Base-by-base conservation (phyloP, 1,284 basidiomycete species). In the Neonothopanus nambi region DNA sequence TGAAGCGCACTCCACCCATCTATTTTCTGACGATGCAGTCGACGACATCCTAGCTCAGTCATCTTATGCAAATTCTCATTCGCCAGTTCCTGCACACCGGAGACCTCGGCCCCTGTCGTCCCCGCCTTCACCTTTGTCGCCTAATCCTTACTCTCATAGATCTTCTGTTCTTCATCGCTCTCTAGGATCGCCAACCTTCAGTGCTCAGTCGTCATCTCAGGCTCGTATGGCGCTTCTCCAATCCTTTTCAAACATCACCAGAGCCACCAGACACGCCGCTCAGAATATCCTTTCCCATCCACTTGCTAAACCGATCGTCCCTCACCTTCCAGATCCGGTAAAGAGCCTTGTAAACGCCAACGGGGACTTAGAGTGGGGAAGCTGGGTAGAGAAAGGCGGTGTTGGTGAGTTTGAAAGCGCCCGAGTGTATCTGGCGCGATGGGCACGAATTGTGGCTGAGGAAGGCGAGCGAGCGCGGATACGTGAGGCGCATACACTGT, bases 391-490 rank as follows among this genome's bases (percentile, higher is more conserved):
- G 66, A 87, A 91, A 63, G 90, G 90, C 13, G 92, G 91, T 4
- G 88, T 93, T 8, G 91, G 88, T 12, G 93, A 95, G 68, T 99
- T 96, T 67, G 97, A 99, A 69, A 91, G 90, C 54, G 96, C 97
- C 0, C 78, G 96, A 3, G 93, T 99, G 5, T 99, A 98, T 67
- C 81, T 99, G 7, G 97, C 97, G 1, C 82, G 93, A 26, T 99
- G 97, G 97, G 96, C 97, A 0, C 79, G 95, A 49, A 87, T 94
- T 43, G 96, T 99, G 0, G 96, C 95, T 1, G 95, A 97, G 70
- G 95, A 97, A 67, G 95, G 95, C 6, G 95, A 98, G 67, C 80
- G 91, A 11, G 85, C 93, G 7, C 79, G 94, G 30, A 75, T 85
- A 57, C 79, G 82, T 47, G 93, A 97, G 68, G 84, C 87, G 0